phyloP scores from a whole-genome alignment of 768 basidiomycete genomes.

The Daedalea quercina region DNA sequence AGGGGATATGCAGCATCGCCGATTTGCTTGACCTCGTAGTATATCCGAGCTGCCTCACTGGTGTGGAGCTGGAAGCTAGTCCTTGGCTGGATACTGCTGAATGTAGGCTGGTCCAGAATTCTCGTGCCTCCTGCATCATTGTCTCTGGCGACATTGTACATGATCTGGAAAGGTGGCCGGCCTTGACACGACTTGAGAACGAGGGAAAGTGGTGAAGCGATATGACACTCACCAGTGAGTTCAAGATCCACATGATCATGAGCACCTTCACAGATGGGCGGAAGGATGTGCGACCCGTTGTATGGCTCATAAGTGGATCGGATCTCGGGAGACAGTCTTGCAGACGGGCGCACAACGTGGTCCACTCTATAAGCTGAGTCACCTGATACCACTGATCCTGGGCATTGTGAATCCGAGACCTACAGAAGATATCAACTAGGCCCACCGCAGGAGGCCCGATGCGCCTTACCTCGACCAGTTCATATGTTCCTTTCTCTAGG shows the following conservation, averaged over 20 bases:
- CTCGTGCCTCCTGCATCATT: constrained; percentile 61
- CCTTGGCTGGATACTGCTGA: constrained; percentile 78
- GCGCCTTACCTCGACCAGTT: constrained; percentile 48
- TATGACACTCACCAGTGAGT: constrained; percentile 46
- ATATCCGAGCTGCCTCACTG: constrained; percentile 68
- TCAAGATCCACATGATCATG: constrained; percentile 81
- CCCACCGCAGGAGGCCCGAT: not conserved
- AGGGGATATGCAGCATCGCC: constrained; percentile 84
- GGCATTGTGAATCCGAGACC: constrained; percentile 83
- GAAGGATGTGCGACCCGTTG: constrained; percentile 71
- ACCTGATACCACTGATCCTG: constrained; percentile 57
- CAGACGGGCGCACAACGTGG: constrained; percentile 76
- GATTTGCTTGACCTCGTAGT: constrained; percentile 86
- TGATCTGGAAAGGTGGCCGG: constrained; percentile 88
- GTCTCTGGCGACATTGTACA: constrained; percentile 77
- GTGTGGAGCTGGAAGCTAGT: constrained; percentile 82
- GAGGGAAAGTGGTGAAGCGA: not conserved
- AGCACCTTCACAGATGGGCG: constrained; percentile 76
- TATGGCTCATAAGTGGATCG: constrained; percentile 48
- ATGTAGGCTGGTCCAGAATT: constrained; percentile 68
- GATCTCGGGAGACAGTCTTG: constrained; percentile 55
- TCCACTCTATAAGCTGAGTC: constrained; percentile 65
- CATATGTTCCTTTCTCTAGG: constrained; percentile 69
- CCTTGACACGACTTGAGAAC: constrained; percentile 35
- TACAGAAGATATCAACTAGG: constrained; percentile 22